Percentiles rank a stretch among this genome's conserved stretches.
phyloP scores from a whole-genome alignment of 2,329 filamentous ascomycete genomes.

The Erysiphe pisi region DNA sequence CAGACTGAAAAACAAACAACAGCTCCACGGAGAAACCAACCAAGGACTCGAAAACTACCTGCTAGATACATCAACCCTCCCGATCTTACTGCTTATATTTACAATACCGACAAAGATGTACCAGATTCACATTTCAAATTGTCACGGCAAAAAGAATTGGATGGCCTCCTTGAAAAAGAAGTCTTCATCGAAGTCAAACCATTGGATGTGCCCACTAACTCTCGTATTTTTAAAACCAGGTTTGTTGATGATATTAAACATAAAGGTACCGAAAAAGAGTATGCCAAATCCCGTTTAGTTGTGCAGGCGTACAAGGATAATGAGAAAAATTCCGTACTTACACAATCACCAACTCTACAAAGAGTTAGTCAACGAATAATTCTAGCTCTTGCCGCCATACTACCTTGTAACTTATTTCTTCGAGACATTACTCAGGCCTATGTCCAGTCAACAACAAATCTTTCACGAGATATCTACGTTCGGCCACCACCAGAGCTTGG shows the following conservation, averaged over 20 bases:
- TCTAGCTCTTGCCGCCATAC: background rate
- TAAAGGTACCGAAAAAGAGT: background rate
- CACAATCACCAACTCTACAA: background rate
- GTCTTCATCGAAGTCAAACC: background rate
- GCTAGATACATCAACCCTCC: too few species aligned
- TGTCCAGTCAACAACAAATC: background rate
- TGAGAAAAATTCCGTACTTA: background rate
- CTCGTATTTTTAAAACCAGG: constrained; percentile 13
- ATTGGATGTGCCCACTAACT: background rate
- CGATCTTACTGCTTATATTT: too few species aligned
- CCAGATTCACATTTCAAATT: too few species aligned
- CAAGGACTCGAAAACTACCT: too few species aligned
- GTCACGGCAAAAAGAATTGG: constrained; percentile 23
- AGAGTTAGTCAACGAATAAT: background rate
- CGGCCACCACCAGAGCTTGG: background rate
- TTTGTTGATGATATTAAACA: background rate
- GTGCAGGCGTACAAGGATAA: background rate
- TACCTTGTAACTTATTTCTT: background rate
- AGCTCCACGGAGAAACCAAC: too few species aligned
- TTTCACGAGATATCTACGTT: background rate
- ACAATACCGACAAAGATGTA: too few species aligned
- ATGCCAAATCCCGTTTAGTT: background rate
- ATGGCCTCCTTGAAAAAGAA: constrained; percentile 6
- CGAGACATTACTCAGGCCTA: background rate
- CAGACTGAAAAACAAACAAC: too few species aligned